Percentiles rank a stretch among this genome's conserved stretches.
Conservation (phyloP, 139 green algal species). For the Coccomyxa sp. region DNA sequence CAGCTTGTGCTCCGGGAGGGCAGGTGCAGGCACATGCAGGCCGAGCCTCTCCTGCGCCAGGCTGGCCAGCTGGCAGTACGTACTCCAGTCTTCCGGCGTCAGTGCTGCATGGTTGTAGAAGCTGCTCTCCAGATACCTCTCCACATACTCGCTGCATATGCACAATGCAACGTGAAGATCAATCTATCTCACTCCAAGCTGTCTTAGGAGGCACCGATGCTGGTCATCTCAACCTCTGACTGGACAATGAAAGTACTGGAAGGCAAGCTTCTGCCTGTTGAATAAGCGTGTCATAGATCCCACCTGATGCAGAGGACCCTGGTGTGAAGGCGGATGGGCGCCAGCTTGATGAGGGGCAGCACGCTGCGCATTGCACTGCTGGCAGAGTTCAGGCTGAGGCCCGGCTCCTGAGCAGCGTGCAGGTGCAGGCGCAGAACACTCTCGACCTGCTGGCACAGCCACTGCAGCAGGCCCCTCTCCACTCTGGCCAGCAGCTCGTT, state of each 20-base stretch:
- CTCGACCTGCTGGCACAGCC: neutral
- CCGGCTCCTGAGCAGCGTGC: neutral
- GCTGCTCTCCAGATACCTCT: neutral
- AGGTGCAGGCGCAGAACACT: slow-evolving; percentile 4
- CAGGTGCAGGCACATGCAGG: neutral
- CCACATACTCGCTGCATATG: slow-evolving; percentile 1
- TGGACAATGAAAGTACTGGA: too few relatives aligned
- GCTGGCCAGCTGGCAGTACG: neutral
- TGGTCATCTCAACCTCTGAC: too few relatives aligned
- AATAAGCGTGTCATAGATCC: too few relatives aligned
- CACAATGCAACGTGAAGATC: neutral
- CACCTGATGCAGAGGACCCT: neutral
- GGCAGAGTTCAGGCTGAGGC: neutral
- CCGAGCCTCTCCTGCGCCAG: slow-evolving; percentile 1
- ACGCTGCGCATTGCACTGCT: neutral
- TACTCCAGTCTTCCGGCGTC: neutral
- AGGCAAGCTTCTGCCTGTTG: too few relatives aligned
- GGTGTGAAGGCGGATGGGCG: neutral
- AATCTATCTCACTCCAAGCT: too few relatives aligned
- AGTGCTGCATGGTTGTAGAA: neutral
- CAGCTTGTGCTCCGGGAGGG: neutral
- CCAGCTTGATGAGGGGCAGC: neutral
- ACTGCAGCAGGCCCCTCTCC: neutral
- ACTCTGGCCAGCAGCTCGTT: neutral
- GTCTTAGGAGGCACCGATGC: too few relatives aligned